phyloP scores from a whole-genome alignment of 805 yeast genomes.

The Starmerella kuoi region DNA sequence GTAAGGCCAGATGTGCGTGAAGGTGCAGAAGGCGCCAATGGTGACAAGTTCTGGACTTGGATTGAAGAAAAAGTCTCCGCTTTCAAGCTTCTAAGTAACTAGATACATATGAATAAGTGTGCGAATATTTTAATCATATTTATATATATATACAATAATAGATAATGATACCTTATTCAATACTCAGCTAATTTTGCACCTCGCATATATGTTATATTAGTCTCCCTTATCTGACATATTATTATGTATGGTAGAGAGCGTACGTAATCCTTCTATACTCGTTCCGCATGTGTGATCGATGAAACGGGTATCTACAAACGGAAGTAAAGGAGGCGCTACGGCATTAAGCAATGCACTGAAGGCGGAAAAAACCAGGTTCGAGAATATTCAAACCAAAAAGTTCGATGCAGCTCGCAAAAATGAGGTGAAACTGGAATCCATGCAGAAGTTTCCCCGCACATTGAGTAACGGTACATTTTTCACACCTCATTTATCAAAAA shows the following conservation, averaged over 20 bases:
- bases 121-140: too few relatives aligned
- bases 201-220: too few relatives aligned
- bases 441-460: conserved; percentile 25
- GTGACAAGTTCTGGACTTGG: conserved; percentile 31
- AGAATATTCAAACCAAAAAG: not conserved
- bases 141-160: too few relatives aligned
- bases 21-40: conserved; percentile 30
- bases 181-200: too few relatives aligned
- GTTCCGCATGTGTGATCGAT: too few relatives aligned
- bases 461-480: conserved; percentile 35
- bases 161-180: too few relatives aligned
- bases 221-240: too few relatives aligned
- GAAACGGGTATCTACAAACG: not conserved
- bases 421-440: not conserved
- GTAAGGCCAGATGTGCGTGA: conserved; percentile 31
- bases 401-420: conserved; percentile 1
- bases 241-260: too few relatives aligned
- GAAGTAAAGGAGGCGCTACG: not conserved
- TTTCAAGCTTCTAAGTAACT: too few relatives aligned
- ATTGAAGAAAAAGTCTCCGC: conserved; percentile 13
- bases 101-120: not conserved
- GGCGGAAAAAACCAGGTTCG: conserved; percentile 11
- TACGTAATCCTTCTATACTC: too few relatives aligned
- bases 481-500: conserved; percentile 30
- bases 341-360: conserved; percentile 13